Base-by-base conservation (phyloP, 306 rosid genomes). In the Begonia masoniana region DNA sequence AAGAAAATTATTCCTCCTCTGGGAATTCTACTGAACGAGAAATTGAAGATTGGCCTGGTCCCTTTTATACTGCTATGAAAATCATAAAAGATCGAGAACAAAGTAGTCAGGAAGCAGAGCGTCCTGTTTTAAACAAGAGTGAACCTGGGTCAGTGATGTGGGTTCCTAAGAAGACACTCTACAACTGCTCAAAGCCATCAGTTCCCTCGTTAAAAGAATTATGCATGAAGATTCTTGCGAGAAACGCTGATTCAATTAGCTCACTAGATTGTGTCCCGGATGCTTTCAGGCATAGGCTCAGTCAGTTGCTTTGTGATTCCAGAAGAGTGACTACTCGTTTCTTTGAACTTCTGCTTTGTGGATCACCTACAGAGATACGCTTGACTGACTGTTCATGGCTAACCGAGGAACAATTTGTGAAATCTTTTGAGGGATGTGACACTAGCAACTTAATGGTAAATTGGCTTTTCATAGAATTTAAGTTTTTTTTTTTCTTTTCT, bases 311-410 rank as follows among this genome's bases (percentile, higher is more conserved):
- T 1, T 77, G 91, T 59, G 92, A 81, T 76, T 91, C 94, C 10
- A 68, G 86, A 41, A 81, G 60, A 42, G 78, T 86, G 85, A 64
- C 63, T 39, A 14, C 2, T 54, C 82, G 15, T 39, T 43, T 69
- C 57, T 51, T 91, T 10, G 58, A 72, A 21, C 85, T 85, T 59
- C 72, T 91, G 57, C 56, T 85, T 14, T 55, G 39, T 41, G 94
- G 79, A 16, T 67, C 85, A 19, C 97, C 97, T 4, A 77, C 78
- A 0, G 88, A 81, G 69, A 71, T 91, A 57, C 68, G 94, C 15
- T 7, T 91, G 13, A 41, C 36, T 59, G 94, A 91, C 62, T 85
- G 94, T 62, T 91, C 97, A 2, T 77, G 97, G 97, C 61, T 85
- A 65, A 59, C 87, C 4, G 99, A 75, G 62, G 88, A 86, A 46